Evolutionary conservation across 495 filamentous ascomycete genomes (phyloP).

Genomic region (Aspergillus biplanus): DNA sequence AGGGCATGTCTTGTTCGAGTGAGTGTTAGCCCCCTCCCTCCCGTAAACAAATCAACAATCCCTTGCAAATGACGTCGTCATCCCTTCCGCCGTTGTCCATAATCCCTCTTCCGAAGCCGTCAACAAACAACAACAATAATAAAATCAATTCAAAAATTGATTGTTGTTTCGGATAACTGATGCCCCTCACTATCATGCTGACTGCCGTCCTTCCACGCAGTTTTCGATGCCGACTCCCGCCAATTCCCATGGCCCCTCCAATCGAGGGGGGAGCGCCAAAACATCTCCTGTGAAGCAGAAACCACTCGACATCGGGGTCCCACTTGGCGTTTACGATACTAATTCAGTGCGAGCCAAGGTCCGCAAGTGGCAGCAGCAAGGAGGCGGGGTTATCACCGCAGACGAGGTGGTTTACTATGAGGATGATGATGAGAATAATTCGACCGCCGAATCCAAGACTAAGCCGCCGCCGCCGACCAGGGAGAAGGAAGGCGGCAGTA

Average conservation of each 20-base stretch:
- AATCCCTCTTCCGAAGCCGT: not conserved
- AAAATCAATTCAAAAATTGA: not conserved
- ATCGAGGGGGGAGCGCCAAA: slow-evolving; percentile 42
- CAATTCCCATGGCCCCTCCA: slow-evolving; percentile 47
- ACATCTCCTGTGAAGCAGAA: slow-evolving; percentile 40
- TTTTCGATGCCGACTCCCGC: slow-evolving; percentile 51
- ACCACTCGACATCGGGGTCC: slow-evolving; percentile 54
- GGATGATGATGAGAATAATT: slow-evolving; percentile 42
- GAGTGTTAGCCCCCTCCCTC: slow-evolving; percentile 14
- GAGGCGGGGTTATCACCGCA: slow-evolving; percentile 59
- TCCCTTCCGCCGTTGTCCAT: not conserved
- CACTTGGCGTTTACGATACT: slow-evolving; percentile 57
- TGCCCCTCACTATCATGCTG: slow-evolving; percentile 23
- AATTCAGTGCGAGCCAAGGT: slow-evolving; percentile 70
- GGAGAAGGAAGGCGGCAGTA: slow-evolving; percentile 27
- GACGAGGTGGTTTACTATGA: slow-evolving; percentile 43
- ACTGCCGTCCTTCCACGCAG: slow-evolving; percentile 24
- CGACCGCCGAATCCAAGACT: slow-evolving; percentile 29
- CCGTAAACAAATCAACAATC: slow-evolving; percentile 22
- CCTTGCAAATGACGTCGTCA: slow-evolving; percentile 21
- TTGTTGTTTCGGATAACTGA: slow-evolving; percentile 20
- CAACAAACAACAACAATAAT: slow-evolving; percentile 18
- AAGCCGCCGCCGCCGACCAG: slow-evolving; percentile 15
- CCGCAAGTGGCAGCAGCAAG: slow-evolving; percentile 75
- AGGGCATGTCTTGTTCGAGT: slow-evolving; percentile 21